Evolutionary conservation across 2,329 filamentous ascomycete species (phyloP).

Genomic region (Calonectria ilicicola): DNA sequence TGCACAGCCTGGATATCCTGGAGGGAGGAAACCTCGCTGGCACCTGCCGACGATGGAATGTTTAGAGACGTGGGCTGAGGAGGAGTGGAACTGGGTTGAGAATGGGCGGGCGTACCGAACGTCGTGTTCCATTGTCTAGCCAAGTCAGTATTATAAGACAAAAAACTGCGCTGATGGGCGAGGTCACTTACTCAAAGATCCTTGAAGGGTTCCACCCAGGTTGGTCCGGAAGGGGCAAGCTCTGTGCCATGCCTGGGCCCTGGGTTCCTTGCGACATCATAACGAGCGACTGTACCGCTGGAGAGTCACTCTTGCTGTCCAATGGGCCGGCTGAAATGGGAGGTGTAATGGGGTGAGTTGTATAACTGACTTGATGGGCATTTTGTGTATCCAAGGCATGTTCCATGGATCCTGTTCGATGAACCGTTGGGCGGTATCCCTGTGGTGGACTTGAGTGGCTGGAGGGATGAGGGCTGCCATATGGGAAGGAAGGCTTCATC

Average conservation of each 20-base stretch:
- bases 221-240: constrained; percentile 72
- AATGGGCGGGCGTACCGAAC: constrained; percentile 77
- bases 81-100: constrained; percentile 47
- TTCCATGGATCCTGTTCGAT: constrained; percentile 63
- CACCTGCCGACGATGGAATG: constrained; percentile 64
- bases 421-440: constrained; percentile 61
- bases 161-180: not conserved
- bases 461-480: constrained; percentile 80
- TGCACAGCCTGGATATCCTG: constrained; percentile 65
- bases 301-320: constrained; percentile 83
- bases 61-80: constrained; percentile 65
- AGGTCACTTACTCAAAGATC: constrained; percentile 87
- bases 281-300: constrained; percentile 76
- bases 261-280: constrained; percentile 76
- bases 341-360: constrained; percentile 80
- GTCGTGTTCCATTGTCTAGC: constrained; percentile 93
- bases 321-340: constrained; percentile 80
- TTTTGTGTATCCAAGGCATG: constrained; percentile 65
- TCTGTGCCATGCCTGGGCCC: constrained; percentile 62
- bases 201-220: constrained; percentile 85
- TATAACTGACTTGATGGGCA: constrained; percentile 74
- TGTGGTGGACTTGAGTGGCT: constrained; percentile 72
- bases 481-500: constrained; percentile 87
- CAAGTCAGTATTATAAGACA: constrained; percentile 7
- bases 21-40: constrained; percentile 64